Base-by-base conservation (phyloP, 306 rosid genomes). In the Luffa acutangula region DNA sequence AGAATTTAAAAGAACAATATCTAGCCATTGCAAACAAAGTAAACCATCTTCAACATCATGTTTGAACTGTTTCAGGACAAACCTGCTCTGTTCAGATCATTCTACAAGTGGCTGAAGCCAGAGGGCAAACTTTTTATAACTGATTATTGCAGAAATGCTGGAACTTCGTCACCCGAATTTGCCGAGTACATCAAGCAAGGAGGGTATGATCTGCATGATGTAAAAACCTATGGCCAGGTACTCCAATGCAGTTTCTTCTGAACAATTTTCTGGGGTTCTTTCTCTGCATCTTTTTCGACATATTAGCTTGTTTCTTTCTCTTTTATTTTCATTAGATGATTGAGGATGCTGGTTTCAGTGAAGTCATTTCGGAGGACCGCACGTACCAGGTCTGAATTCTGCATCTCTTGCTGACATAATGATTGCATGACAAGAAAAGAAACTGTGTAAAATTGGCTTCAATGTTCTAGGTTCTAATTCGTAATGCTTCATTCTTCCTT, bases 101-200 rank as follows among this genome's bases (percentile, higher is more conserved):
- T 94, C 82, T 85, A 84, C 87, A 82, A 87, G 82, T 94, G 98
- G 98, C 81, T 94, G 91, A 94, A 92, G 86, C 98, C 97, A 34
- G 97, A 93, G 48, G 98, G 97, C 1, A 91, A 85, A 75, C 87
- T 94, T 83, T 89, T 94, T 77, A 89, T 94, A 75, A 92, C 89
- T 73, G 98, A 94, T 81, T 94, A 92, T 84, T 94, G 97, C 82
- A 88, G 76, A 84, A 87, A 86, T 81, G 83, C 93, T 81, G 91
- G 86, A 88, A 86, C 88, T 75, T 96, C 89, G 1, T 89, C 91
- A 0, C 53, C 41, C n/a, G 90, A 89, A 66, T 94, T 89, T 80
- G 82, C 92, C 0, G 87, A 85, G 75, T 94, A 93, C 86, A 91
- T 94, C 58, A 78, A 89, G 87, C 86, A 92, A 67, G 92, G 97